These are phyloP conservation scores for Pugionium cornutum DNA, from an alignment of 345 rosid genomes.

Conservation along the genomic window DNA sequence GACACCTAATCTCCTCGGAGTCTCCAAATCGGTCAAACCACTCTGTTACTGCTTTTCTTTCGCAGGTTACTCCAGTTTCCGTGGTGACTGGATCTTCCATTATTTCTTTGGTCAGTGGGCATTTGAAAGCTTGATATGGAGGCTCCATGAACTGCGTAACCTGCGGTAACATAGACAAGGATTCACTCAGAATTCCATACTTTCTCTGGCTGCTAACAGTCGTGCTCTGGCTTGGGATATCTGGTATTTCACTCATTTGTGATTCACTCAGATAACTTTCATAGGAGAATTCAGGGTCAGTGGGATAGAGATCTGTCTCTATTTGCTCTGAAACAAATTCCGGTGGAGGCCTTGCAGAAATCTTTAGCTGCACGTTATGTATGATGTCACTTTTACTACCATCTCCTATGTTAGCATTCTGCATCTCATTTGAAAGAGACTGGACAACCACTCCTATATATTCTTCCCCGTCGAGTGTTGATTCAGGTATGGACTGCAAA, in stretches of 20 bases:
- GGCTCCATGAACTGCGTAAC: slow-evolving; percentile 67
- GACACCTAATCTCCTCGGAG: slow-evolving; percentile 57
- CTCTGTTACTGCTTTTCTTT: slow-evolving; percentile 58
- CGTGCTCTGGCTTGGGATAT: slow-evolving; percentile 30
- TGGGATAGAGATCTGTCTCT: slow-evolving; percentile 72
- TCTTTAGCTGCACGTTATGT: slow-evolving; percentile 26
- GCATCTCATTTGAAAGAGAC: slow-evolving; percentile 74
- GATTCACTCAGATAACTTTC: slow-evolving; percentile 42
- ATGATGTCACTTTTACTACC: slow-evolving; percentile 32
- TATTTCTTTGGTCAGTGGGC: slow-evolving; percentile 74
- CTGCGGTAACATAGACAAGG: slow-evolving; percentile 47
- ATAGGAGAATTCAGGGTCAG: slow-evolving; percentile 45
- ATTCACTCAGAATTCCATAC: slow-evolving; percentile 36
- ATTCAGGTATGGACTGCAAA: slow-evolving; percentile 64
- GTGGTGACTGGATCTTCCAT: slow-evolving; percentile 91
- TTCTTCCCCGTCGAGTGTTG: slow-evolving; percentile 49
- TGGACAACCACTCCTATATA: slow-evolving; percentile 58
- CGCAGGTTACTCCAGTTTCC: slow-evolving; percentile 78
- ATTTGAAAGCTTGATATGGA: slow-evolving; percentile 70
- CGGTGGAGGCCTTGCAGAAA: slow-evolving; percentile 17
- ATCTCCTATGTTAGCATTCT: slow-evolving; percentile 45
- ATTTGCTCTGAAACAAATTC: slow-evolving; percentile 25
- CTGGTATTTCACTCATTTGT: slow-evolving; percentile 33
- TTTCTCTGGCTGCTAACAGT: slow-evolving; percentile 45
- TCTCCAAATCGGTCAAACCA: slow-evolving; percentile 58